These are phyloP conservation scores for Ascochyta rabiei DNA, from an alignment of 2,329 filamentous ascomycete species.

Conservation along the genomic window DNA sequence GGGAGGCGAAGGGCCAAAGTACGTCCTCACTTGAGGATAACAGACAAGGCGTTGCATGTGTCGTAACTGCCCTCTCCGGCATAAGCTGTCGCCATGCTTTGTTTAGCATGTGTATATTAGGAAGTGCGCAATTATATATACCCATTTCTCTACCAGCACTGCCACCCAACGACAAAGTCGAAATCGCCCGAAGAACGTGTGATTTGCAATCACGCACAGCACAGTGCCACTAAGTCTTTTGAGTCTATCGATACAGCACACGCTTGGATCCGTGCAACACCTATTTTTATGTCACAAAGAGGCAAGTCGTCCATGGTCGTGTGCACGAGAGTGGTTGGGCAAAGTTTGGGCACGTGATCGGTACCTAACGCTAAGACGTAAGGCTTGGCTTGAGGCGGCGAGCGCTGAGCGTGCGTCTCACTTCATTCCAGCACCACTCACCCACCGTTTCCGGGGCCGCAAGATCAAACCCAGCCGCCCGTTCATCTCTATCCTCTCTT, in stretches of 20 bases:
- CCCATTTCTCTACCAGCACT: constrained; percentile 3
- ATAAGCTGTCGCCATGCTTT: neutral
- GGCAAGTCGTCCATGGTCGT: neutral
- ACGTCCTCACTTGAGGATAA: constrained; percentile 60
- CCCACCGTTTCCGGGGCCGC: constrained; percentile 27
- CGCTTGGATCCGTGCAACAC: neutral
- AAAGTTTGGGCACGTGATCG: constrained; percentile 8
- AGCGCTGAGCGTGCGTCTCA: constrained; percentile 16
- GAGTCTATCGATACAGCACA: too few relatives aligned
- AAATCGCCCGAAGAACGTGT: constrained; percentile 1
- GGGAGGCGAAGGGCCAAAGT: constrained; percentile 78
- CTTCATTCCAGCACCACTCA: constrained; percentile 24
- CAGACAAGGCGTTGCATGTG: neutral
- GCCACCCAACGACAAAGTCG: constrained; percentile 6
- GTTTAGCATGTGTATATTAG: constrained; percentile 10
- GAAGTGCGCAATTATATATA: constrained; percentile 14
- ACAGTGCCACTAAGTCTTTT: neutral
- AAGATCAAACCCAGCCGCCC: constrained; percentile 24
- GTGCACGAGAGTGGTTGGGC: neutral
- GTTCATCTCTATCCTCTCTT: constrained; percentile 28
- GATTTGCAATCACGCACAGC: neutral
- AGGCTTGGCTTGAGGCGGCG: constrained; percentile 3
- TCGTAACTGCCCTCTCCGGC: neutral
- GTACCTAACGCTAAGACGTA: constrained; percentile 7
- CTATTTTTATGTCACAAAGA: neutral